Evolutionary conservation across 2,329 filamentous ascomycete genomes (phyloP).

Genomic region (Epichloe bromicola): DNA sequence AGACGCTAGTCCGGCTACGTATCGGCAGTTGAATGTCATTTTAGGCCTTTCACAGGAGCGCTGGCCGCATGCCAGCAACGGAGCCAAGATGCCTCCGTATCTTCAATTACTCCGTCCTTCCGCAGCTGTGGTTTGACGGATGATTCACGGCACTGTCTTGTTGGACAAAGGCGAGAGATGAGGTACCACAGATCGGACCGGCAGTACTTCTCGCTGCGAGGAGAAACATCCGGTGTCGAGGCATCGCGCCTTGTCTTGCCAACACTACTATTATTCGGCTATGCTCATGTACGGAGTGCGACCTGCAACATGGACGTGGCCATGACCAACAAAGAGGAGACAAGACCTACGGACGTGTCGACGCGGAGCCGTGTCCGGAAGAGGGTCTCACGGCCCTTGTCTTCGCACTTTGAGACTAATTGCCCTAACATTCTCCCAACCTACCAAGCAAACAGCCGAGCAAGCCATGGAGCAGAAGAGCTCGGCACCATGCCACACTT

Average conservation of each 20-base stretch:
- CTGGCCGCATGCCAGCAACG: neutral
- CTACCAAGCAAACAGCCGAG: neutral
- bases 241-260: conserved; percentile 5
- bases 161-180: conserved; percentile 25
- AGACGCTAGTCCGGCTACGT: conserved; percentile 2
- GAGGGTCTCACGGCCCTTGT: neutral
- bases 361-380: neutral
- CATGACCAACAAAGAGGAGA: neutral
- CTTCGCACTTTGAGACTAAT: neutral
- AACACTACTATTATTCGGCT: conserved; percentile 1
- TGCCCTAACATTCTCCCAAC: neutral
- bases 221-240: conserved; percentile 3
- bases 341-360: conserved; percentile 1
- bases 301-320: conserved; percentile 5
- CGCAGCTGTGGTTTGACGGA: neutral
- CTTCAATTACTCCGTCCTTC: conserved; percentile 6
- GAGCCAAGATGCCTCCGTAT: conserved; percentile 6
- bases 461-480: neutral
- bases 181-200: conserved; percentile 27
- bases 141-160: conserved; percentile 8
- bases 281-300: conserved; percentile 1
- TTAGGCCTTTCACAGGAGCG: neutral
- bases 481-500: neutral
- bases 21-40: conserved; percentile 5
- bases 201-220: conserved; percentile 18